phyloP scores from a whole-genome alignment of 1,284 basidiomycete genomes.

The Leucoagaricus sp. region DNA sequence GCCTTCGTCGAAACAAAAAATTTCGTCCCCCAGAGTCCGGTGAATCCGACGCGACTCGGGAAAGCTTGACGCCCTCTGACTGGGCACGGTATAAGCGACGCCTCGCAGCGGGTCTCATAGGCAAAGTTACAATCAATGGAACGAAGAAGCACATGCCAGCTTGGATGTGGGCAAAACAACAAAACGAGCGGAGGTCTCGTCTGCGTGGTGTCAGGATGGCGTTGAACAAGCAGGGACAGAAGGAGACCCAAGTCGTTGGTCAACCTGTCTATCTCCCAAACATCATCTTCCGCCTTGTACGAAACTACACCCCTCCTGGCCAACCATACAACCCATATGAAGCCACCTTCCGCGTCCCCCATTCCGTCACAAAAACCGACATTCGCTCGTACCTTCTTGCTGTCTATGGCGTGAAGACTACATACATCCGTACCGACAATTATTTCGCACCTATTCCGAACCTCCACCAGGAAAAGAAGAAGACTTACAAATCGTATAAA shows the following conservation, averaged over 20 bases:
- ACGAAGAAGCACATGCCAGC: constrained; percentile 40
- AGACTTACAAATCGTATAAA: constrained; percentile 68
- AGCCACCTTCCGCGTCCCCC: constrained; percentile 90
- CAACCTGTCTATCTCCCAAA: constrained; percentile 90
- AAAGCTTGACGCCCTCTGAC: constrained; percentile 64
- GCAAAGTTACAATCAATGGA: too few relatives aligned
- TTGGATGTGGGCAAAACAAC: constrained; percentile 56
- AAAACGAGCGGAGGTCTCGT: constrained; percentile 59
- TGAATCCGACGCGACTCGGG: constrained; percentile 49
- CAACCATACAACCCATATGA: constrained; percentile 91
- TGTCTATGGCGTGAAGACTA: constrained; percentile 85
- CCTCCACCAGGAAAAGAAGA: constrained; percentile 26
- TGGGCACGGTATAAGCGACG: constrained; percentile 58
- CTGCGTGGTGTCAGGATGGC: constrained; percentile 58
- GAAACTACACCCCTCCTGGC: constrained; percentile 79
- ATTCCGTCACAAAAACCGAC: constrained; percentile 89
- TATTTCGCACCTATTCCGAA: constrained; percentile 54
- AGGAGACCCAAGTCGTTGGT: constrained; percentile 63
- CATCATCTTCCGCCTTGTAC: constrained; percentile 79
- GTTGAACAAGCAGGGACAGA: constrained; percentile 38
- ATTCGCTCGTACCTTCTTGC: constrained; percentile 83
- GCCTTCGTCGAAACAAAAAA: constrained; percentile 63
- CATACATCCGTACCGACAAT: constrained; percentile 93
- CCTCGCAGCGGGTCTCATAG: constrained; percentile 54
- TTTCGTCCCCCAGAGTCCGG: constrained; percentile 38